Evolutionary conservation across 352 stramenopile genomes (phyloP).

Genomic region (Plasmopara viticola): DNA sequence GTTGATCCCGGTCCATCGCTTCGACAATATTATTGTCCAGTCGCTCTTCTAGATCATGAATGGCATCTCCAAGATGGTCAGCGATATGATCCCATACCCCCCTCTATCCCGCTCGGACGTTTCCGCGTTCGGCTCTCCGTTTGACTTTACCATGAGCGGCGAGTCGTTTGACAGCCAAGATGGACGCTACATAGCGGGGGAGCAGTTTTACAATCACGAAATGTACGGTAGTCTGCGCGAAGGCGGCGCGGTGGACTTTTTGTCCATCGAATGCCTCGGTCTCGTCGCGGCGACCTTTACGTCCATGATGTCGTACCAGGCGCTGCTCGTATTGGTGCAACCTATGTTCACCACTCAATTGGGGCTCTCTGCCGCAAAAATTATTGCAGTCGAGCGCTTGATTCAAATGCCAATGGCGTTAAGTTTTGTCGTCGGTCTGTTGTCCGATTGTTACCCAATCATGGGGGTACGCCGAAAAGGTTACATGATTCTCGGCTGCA

Average conservation of each 20-base stretch:
- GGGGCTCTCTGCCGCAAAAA: slow-evolving; percentile 32
- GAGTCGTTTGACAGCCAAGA: slow-evolving; percentile 30
- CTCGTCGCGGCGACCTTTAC: slow-evolving; percentile 59
- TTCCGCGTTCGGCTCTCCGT: slow-evolving; percentile 31
- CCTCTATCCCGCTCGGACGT: slow-evolving; percentile 28
- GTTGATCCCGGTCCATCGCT: neutral
- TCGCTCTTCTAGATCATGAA: slow-evolving; percentile 7
- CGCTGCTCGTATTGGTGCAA: slow-evolving; percentile 39
- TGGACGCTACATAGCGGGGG: slow-evolving; percentile 51
- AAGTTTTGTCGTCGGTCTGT: slow-evolving; percentile 84
- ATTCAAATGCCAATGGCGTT: slow-evolving; percentile 84
- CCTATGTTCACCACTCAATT: slow-evolving; percentile 56
- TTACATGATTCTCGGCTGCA: slow-evolving; percentile 85
- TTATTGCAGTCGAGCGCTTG: slow-evolving; percentile 41
- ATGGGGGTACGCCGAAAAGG: slow-evolving; percentile 84
- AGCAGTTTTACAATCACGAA: slow-evolving; percentile 71
- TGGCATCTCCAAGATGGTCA: slow-evolving; percentile 26
- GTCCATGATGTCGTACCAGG: slow-evolving; percentile 64
- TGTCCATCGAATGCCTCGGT: slow-evolving; percentile 56
- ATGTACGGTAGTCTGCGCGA: slow-evolving; percentile 64
- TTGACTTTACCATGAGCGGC: slow-evolving; percentile 27
- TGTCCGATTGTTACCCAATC: slow-evolving; percentile 89
- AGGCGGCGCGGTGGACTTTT: slow-evolving; percentile 45
- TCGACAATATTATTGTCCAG: neutral
- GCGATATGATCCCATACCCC: slow-evolving; percentile 26